Evolutionary conservation across 192 early-diverging fungal species (phyloP), one percentile per base, ranked within the genome.

Genomic region (Geosiphon pyriformis): DNA sequence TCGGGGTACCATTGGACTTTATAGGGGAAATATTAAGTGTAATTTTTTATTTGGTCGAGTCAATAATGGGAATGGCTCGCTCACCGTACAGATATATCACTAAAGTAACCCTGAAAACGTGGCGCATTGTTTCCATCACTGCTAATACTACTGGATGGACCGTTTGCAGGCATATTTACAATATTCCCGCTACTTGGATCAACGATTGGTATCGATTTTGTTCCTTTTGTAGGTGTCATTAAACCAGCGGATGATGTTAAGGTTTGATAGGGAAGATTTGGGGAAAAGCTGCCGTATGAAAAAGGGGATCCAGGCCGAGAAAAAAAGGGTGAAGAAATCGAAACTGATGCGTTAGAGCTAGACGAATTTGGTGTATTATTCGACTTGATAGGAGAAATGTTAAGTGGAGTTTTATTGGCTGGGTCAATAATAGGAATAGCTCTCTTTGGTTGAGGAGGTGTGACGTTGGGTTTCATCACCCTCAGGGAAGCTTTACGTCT

Each of bases 351-450:
- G 26, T 54, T 29, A 4, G 61, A 32, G 6, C 67, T 51, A 30
- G 72, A 47, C 23, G 72, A 64, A 49, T 2, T 12, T 4, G 26
- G 7, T 26, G 52, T 12, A 8, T 31, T 34, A 8, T 0, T 15
- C 15, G 61, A 64, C 37, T 65, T 65, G 50, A 50, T 63, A 32
- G 61, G 52, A 34, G 61, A 63, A 20, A 82, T 70, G 32, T 71
- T 78, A 48, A 82, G 62, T 49, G 78, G 80, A 2, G 73, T 73
- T 57, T 74, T 79, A 35, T 79, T 82, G 20, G 37, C 64, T 20
- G 80, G 80, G 49, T 82, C 74, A 17, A 82, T 77, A 27, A 82
- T 82, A 22, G 76, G 74, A 51, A 82, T 80, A 32, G 78, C 78
- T 34, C 76, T 71, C 56, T 57, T 73, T 20, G 25, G 55, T 22